Percentiles rank a stretch among this genome's conserved stretches.
These are phyloP conservation scores for Colletotrichum musae DNA, from an alignment of 2,329 filamentous ascomycete species.

Conservation along the genomic window DNA sequence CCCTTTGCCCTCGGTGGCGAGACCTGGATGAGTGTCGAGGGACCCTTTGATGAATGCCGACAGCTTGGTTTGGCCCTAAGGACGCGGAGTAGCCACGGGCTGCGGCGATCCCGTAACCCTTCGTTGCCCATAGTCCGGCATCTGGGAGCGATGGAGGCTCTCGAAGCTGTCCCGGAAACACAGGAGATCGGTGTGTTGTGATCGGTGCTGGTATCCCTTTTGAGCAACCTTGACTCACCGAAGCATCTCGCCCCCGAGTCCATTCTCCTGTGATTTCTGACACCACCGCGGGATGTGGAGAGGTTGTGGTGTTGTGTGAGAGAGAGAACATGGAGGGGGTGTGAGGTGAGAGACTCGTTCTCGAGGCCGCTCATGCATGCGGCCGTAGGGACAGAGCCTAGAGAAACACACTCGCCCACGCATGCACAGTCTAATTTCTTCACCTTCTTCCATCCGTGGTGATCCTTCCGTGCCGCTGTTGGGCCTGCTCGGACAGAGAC, in stretches of 20 bases:
- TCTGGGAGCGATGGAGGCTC: background rate
- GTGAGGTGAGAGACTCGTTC: background rate
- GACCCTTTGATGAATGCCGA: background rate
- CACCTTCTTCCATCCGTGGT: background rate
- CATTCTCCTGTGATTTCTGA: background rate
- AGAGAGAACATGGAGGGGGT: background rate
- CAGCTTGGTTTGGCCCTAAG: background rate
- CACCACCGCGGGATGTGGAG: background rate
- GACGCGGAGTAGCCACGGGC: background rate
- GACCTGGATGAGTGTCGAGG: background rate
- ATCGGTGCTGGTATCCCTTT: background rate
- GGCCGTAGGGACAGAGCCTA: background rate
- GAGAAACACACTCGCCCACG: background rate
- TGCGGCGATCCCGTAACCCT: constrained; percentile 6
- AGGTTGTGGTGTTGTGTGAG: too few relatives aligned
- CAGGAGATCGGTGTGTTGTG: too few relatives aligned
- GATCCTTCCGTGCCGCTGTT: too few relatives aligned
- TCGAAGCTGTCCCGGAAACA: background rate
- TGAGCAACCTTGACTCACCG: background rate
- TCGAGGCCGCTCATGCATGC: constrained; percentile 6
- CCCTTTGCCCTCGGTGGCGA: background rate
- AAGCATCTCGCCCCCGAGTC: background rate
- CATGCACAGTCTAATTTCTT: background rate
- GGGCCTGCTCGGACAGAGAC: background rate
- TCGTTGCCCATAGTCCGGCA: background rate